Evolutionary conservation across 805 yeast species (phyloP).

Genomic region (Saccharomycopsis sp.): DNA sequence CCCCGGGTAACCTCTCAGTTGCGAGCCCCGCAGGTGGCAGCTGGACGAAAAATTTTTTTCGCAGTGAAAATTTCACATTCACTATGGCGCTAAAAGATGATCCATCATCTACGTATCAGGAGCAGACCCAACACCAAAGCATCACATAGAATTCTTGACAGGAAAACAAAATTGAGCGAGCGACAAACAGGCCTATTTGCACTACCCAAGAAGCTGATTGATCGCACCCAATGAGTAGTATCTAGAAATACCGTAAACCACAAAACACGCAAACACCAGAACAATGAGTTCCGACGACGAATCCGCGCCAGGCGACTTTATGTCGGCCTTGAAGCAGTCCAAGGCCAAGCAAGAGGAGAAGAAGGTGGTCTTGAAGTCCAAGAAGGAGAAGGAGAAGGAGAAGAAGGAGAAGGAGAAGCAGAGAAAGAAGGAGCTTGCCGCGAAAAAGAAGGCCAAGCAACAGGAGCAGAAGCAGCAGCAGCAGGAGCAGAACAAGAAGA

Average conservation of each 20-base stretch:
- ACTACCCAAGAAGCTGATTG: neutral
- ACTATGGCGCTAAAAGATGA: neutral
- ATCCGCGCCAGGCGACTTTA: constrained; percentile 58
- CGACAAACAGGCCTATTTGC: neutral
- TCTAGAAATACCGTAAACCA: neutral
- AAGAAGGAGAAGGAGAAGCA: constrained; percentile 90
- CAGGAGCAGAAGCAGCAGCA: constrained; percentile 52
- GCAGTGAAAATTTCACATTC: neutral
- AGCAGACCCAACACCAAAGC: too few species aligned
- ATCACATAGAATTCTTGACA: too few species aligned
- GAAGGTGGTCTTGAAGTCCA: constrained; percentile 69
- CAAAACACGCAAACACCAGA: neutral
- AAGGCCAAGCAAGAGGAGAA: constrained; percentile 71
- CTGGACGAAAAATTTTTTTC: neutral
- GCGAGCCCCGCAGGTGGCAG: neutral
- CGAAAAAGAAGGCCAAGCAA: constrained; percentile 70
- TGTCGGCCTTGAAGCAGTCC: constrained; percentile 75
- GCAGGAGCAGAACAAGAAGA: constrained; percentile 34
- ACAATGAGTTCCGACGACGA: constrained; percentile 32
- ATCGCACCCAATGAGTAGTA: neutral
- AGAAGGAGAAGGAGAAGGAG: constrained; percentile 92
- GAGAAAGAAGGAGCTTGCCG: constrained; percentile 84
- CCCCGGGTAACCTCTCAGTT: neutral
- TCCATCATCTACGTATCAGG: too few species aligned
- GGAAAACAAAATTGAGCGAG: neutral